Conservation (phyloP, 192 early-diverging fungal genomes). For the Coemansia sp. region DNA sequence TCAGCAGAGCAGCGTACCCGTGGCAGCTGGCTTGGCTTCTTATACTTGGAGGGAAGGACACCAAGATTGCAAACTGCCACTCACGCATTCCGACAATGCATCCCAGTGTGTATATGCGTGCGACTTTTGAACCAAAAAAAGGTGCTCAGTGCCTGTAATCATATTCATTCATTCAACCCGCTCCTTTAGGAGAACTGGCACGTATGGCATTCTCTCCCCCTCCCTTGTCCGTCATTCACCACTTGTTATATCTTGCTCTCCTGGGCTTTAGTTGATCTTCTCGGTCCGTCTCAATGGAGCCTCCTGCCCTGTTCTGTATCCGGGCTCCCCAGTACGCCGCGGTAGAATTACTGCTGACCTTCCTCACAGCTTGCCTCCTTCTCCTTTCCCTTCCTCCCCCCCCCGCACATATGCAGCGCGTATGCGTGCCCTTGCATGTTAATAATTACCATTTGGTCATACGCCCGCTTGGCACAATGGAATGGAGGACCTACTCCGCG, state of each 20-base stretch:
- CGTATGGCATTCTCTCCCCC: background rate
- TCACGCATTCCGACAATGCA: background rate
- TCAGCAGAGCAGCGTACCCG: background rate
- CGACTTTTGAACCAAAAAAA: background rate
- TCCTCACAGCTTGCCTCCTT: background rate
- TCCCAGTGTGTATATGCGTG: background rate
- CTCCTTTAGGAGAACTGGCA: background rate
- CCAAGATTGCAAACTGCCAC: background rate
- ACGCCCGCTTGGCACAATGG: background rate
- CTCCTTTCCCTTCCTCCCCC: background rate
- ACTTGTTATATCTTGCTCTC: background rate
- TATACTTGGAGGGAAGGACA: background rate
- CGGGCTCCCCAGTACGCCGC: background rate
- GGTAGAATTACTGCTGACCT: background rate
- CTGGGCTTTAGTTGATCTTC: background rate
- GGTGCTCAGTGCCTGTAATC: background rate
- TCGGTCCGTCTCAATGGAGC: background rate
- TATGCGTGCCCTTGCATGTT: background rate
- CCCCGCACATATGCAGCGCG: background rate
- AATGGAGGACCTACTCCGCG: background rate
- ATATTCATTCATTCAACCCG: background rate
- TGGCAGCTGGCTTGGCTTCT: background rate
- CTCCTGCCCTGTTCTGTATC: background rate
- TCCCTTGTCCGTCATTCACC: background rate
- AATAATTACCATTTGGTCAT: slow-evolving; percentile 3